Conservation (phyloP, 495 filamentous ascomycete genomes). For the Aspergillus olivimuriae region DNA sequence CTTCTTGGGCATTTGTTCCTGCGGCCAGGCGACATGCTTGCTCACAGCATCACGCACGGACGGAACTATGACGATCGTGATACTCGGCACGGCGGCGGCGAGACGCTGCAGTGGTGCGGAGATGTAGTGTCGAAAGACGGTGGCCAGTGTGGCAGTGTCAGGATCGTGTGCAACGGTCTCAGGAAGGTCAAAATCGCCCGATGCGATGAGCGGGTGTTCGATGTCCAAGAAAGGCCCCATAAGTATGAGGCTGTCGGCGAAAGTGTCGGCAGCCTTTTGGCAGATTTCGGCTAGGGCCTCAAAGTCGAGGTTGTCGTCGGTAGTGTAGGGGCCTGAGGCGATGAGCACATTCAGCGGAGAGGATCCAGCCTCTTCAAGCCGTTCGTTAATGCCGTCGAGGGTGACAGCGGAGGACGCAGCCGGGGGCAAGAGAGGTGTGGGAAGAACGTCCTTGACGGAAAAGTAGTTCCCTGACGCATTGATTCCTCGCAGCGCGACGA, state of each 20-base stretch:
- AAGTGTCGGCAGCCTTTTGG: constrained; percentile 62
- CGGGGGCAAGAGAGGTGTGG: constrained; percentile 61
- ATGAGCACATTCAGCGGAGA: constrained; percentile 68
- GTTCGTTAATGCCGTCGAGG: constrained; percentile 58
- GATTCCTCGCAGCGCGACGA: constrained; percentile 77
- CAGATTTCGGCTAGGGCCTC: constrained; percentile 79
- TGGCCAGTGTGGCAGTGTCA: constrained; percentile 70
- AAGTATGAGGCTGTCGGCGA: constrained; percentile 75
- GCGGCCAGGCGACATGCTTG: constrained; percentile 85
- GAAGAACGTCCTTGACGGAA: constrained; percentile 67
- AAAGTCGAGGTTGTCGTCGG: constrained; percentile 85
- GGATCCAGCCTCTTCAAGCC: constrained; percentile 55
- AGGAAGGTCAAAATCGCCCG: constrained; percentile 86
- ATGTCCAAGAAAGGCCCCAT: constrained; percentile 84
- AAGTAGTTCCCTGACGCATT: constrained; percentile 86
- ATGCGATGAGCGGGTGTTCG: constrained; percentile 82
- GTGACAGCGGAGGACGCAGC: constrained; percentile 56
- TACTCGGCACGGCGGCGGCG: constrained; percentile 58
- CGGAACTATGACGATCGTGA: constrained; percentile 77
- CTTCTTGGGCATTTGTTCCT: constrained; percentile 68
- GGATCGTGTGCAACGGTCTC: constrained; percentile 61
- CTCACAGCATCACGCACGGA: constrained; percentile 78
- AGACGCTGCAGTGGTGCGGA: constrained; percentile 60
- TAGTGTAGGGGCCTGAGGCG: constrained; percentile 82
- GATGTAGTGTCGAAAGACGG: constrained; percentile 77